Conservation (phyloP, 2,329 filamentous ascomycete species). For the Elsinoe batatas region DNA sequence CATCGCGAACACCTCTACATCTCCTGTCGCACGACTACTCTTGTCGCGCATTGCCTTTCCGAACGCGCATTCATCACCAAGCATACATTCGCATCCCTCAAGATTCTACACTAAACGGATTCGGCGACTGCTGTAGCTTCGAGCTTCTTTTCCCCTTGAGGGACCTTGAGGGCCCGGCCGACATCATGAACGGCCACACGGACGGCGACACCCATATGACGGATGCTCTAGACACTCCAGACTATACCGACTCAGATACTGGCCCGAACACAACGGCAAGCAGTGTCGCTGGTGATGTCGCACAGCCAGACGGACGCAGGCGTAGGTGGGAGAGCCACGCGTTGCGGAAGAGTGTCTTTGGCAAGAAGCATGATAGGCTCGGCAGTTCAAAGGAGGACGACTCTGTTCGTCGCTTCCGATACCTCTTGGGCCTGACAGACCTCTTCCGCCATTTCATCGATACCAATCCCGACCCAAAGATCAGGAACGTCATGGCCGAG, state of each 20-base stretch:
- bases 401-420: slow-evolving; percentile 85
- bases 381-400: slow-evolving; percentile 97
- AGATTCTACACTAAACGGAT: neutral
- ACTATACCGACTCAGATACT: slow-evolving; percentile 58
- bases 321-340: slow-evolving; percentile 79
- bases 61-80: neutral
- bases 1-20: neutral
- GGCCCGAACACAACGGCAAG: slow-evolving; percentile 63
- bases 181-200: slow-evolving; percentile 18
- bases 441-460: slow-evolving; percentile 99
- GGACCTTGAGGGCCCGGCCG: slow-evolving; percentile 10
- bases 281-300: slow-evolving; percentile 69
- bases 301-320: slow-evolving; percentile 64
- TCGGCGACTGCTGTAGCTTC: slow-evolving; percentile 8
- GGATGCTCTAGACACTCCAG: slow-evolving; percentile 49
- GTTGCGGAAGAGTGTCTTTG: slow-evolving; percentile 82
- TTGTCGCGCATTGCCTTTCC: neutral
- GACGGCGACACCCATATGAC: slow-evolving; percentile 16
- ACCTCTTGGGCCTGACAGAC: slow-evolving; percentile 88
- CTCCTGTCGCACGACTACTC: neutral
- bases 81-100: neutral
- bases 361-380: slow-evolving; percentile 85
- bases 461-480: slow-evolving; percentile 87
- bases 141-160: slow-evolving; percentile 10
- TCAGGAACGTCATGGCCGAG: slow-evolving; percentile 85